Percentiles rank a stretch among this genome's conserved stretches.
Conservation (phyloP, 1,284 basidiomycete species). For the Apiotrichum montevideense region DNA sequence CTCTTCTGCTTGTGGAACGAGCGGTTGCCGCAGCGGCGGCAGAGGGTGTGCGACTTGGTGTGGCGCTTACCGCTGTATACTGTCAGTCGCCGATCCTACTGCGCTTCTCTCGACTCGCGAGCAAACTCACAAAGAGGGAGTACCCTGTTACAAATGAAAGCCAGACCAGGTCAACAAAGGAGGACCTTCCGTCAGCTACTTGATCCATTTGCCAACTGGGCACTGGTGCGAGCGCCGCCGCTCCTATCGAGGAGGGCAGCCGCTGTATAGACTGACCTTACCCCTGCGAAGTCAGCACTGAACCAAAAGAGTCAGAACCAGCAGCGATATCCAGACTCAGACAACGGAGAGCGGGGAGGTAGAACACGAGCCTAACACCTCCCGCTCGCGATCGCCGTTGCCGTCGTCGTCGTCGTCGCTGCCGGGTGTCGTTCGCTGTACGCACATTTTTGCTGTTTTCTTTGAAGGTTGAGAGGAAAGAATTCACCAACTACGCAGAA, state of each 20-base stretch:
- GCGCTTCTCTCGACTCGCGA: background rate
- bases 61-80: constrained; percentile 74
- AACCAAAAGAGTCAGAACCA: too few relatives aligned
- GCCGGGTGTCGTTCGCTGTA: background rate
- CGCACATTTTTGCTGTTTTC: constrained; percentile 13
- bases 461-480: background rate
- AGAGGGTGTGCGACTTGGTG: constrained; percentile 97
- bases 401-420: background rate
- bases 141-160: constrained; percentile 56
- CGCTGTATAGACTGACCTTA: constrained; percentile 12
- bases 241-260: background rate
- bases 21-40: constrained; percentile 86
- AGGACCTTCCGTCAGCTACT: constrained; percentile 44
- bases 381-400: background rate
- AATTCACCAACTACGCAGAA: too few relatives aligned
- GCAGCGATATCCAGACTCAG: background rate
- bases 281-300: constrained; percentile 11
- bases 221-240: background rate
- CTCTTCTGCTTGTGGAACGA: constrained; percentile 97
- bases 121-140: constrained; percentile 68
- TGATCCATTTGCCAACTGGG: constrained; percentile 1
- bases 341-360: background rate
- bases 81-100: constrained; percentile 5
- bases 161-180: constrained; percentile 59
- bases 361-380: too few relatives aligned